A percentile compares a stretch with the other conserved stretches of the same genome.
These are phyloP conservation scores for Metahyphopichia silvanorum DNA, from an alignment of 805 yeast species.

Conservation along the genomic window DNA sequence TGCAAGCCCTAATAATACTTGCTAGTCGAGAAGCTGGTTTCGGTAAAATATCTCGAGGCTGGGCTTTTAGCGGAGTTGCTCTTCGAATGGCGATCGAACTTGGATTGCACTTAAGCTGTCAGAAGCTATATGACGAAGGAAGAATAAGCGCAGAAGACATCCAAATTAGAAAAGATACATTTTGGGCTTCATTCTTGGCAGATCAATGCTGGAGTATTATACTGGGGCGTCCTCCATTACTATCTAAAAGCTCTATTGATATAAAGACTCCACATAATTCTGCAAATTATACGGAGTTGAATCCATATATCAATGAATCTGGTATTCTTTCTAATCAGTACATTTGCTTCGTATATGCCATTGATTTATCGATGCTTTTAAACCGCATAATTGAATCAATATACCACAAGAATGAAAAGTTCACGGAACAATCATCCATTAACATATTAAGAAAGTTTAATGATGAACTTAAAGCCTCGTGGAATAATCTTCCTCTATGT, in stretches of 20 bases:
- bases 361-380: slow-evolving; percentile 1
- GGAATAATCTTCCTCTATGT: too few relatives aligned
- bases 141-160: slow-evolving; percentile 7
- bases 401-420: slow-evolving; percentile 3
- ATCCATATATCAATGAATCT: too few relatives aligned
- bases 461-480: slow-evolving; percentile 4
- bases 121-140: slow-evolving; percentile 3
- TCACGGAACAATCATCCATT: not conserved
- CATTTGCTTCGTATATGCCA: too few relatives aligned
- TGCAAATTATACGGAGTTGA: too few relatives aligned
- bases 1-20: slow-evolving; percentile 7
- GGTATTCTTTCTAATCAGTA: too few relatives aligned
- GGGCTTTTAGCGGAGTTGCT: slow-evolving; percentile 10
- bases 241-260: slow-evolving; percentile 5
- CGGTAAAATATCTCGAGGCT: slow-evolving; percentile 6
- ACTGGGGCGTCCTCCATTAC: slow-evolving; percentile 1
- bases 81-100: slow-evolving; percentile 9
- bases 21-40: slow-evolving; percentile 10
- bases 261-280: not conserved
- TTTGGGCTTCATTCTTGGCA: slow-evolving; percentile 10
- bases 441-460: slow-evolving; percentile 1
- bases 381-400: slow-evolving; percentile 6
- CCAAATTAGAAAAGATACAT: slow-evolving; percentile 5
- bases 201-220: slow-evolving; percentile 9
- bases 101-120: slow-evolving; percentile 8